Evolutionary conservation across 1,284 basidiomycete genomes (phyloP).

Genomic region (Moesziomyces aphidis): DNA sequence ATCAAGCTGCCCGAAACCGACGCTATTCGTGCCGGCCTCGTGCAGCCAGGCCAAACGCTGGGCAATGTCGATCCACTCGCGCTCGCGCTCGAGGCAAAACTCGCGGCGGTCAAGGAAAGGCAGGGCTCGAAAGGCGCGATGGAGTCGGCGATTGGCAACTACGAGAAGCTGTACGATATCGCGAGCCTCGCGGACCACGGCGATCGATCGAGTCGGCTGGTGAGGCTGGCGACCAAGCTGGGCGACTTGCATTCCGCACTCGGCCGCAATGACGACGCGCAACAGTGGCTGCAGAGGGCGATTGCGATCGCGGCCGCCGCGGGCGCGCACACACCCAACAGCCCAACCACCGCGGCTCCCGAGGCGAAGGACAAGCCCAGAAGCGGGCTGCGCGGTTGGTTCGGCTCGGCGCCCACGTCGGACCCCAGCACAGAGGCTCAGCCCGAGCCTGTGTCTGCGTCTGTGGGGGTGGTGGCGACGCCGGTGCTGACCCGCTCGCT

Average conservation of each 20-base stretch:
- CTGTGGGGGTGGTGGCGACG: constrained; percentile 2
- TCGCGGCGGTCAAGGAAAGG: constrained; percentile 42
- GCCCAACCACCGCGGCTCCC: background rate
- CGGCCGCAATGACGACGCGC: constrained; percentile 31
- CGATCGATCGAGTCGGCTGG: constrained; percentile 23
- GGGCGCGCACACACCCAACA: constrained; percentile 8
- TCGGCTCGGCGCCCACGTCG: constrained; percentile 1
- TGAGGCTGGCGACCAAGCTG: constrained; percentile 57
- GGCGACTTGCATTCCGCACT: constrained; percentile 46
- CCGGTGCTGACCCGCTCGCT: constrained; percentile 48
- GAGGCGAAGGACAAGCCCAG: background rate
- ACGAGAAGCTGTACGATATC: constrained; percentile 41
- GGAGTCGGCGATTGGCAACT: constrained; percentile 26
- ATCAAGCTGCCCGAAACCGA: constrained; percentile 56
- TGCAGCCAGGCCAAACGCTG: constrained; percentile 30
- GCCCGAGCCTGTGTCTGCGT: background rate
- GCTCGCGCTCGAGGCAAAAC: constrained; percentile 28
- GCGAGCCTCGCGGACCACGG: constrained; percentile 1
- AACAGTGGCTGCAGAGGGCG: constrained; percentile 47
- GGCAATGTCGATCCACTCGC: constrained; percentile 43
- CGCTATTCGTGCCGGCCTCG: constrained; percentile 16
- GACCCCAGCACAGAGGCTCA: no score
- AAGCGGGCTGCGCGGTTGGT: constrained; percentile 13
- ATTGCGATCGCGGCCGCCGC: constrained; percentile 43
- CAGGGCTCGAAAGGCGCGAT: constrained; percentile 35